Base-by-base conservation (phyloP, 2,329 filamentous ascomycete genomes). In the Aureobasidium lini region DNA sequence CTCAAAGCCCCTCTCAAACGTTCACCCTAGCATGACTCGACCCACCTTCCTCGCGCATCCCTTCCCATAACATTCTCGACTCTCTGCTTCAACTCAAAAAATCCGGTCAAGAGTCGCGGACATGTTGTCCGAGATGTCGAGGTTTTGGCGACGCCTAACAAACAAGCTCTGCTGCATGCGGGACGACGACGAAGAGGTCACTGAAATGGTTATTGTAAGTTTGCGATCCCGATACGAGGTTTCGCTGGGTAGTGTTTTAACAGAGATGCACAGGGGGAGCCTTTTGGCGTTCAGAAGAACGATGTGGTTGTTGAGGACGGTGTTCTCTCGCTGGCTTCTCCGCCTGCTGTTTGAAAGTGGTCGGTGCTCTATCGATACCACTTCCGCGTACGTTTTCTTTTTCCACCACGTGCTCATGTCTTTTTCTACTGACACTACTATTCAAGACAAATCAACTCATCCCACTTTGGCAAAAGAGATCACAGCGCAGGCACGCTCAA, bases 1-100 rank as follows among this genome's bases (percentile, higher is more conserved):
- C 8, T 37, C 32, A 8, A 23, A n/a, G 32, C 16, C 16, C 47
- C 31, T n/a, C 42, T 28, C 8, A n/a, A 28, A 23, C 42, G 42
- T 44, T 44, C 6, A 16, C 31, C 16, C 49, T 52, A 52, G 49
- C 49, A 52, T 52, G 49, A 52, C 49, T 52, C 49, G 49, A 40
- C 10, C 23, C 7, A n/a, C 34, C 16, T 11, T 15, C 37, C 37
- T 36, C 47, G 6, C 34, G 34, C 13, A 28, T 9, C 47, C 23
- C 49, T 16, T 40, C 15, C 15, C 31, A 52, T 36, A n/a, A 28
- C n/a, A 23, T 28, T 31, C 15, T 52, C 49, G 23, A 40, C 34
- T 13, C 36, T 42, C 15, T 31, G 15, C 23, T 31, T 29, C 36
- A 10, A 31, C 13, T 16, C 37, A 40, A 16, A 52, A 52, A 37